phyloP scores from a whole-genome alignment of 768 basidiomycete species.

The Hericium coralloides region DNA sequence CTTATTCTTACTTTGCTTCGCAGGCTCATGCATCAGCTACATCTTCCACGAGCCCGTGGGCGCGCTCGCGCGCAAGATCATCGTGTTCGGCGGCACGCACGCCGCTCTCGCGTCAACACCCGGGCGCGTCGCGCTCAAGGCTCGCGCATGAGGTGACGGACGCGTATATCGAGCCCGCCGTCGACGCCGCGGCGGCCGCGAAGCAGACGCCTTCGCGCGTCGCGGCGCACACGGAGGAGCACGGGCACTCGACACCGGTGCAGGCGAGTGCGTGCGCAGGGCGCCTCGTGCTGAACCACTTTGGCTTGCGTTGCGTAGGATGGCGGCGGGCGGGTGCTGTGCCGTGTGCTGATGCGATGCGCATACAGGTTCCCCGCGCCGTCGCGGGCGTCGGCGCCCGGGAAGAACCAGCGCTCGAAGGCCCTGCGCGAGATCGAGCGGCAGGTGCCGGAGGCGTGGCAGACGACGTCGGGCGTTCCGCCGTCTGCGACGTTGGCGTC shows the following conservation, averaged over 20 bases:
- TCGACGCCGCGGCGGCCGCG: constrained; percentile 42
- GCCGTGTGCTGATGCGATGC: neutral
- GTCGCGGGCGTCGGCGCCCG: constrained; percentile 19
- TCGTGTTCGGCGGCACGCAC: constrained; percentile 60
- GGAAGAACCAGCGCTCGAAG: constrained; percentile 26
- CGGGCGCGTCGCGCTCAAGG: constrained; percentile 35
- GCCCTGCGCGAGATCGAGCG: constrained; percentile 52
- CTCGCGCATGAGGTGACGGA: constrained; percentile 86
- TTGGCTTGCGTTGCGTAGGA: constrained; percentile 40
- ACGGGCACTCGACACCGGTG: constrained; percentile 71
- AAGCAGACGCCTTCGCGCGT: constrained; percentile 28
- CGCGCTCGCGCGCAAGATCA: constrained; percentile 45
- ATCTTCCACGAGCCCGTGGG: constrained; percentile 50
- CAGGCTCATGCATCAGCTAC: constrained; percentile 80
- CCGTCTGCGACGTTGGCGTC: neutral
- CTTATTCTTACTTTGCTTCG: neutral
- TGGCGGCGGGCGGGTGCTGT: neutral
- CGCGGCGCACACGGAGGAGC: constrained; percentile 32
- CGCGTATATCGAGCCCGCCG: constrained; percentile 48
- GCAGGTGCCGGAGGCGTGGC: constrained; percentile 58
- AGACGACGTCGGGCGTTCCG: constrained; percentile 14
- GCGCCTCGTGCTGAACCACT: constrained; percentile 66
- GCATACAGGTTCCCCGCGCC: constrained; percentile 44
- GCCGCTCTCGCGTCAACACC: constrained; percentile 30
- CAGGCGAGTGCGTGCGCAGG: constrained; percentile 76